Conservation (phyloP, 169 alveolate genomes). For the Eimeria tenella region DNA sequence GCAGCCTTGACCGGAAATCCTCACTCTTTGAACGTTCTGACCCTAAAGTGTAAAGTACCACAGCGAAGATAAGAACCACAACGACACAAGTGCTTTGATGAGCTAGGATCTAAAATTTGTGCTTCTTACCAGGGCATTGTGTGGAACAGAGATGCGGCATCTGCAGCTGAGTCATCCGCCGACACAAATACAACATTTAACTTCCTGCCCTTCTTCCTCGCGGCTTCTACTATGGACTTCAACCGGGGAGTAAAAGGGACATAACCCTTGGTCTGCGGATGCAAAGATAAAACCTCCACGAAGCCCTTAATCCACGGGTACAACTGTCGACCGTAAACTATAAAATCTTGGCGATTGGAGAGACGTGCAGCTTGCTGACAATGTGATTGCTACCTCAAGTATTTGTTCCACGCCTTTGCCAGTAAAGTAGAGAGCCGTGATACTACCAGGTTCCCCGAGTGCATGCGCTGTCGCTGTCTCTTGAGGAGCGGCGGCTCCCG, state of each 20-base stretch:
- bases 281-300: not conserved
- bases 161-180: conserved; percentile 7
- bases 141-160: conserved; percentile 16
- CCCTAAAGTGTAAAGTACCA: not conserved
- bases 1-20: not conserved
- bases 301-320: not conserved
- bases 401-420: conserved; percentile 70
- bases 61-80: not conserved
- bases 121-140: conserved; percentile 54
- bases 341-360: too few relatives aligned
- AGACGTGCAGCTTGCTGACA: too few relatives aligned
- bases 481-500: not conserved
- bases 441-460: conserved; percentile 37
- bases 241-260: conserved; percentile 56
- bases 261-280: conserved; percentile 14
- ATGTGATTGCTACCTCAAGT: conserved; percentile 15
- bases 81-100: too few relatives aligned
- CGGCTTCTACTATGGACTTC: conserved; percentile 6
- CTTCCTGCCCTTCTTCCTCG: conserved; percentile 26
- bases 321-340: too few relatives aligned
- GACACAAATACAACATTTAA: conserved; percentile 61
- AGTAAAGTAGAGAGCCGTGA: conserved; percentile 67
- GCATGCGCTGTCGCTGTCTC: conserved; percentile 40
- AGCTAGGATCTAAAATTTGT: not conserved
- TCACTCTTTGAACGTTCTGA: not conserved